A percentile compares a stretch with the other conserved stretches of the same genome.
Conservation (phyloP, 306 rosid genomes). For the Sphenostylis stenocarpa region DNA sequence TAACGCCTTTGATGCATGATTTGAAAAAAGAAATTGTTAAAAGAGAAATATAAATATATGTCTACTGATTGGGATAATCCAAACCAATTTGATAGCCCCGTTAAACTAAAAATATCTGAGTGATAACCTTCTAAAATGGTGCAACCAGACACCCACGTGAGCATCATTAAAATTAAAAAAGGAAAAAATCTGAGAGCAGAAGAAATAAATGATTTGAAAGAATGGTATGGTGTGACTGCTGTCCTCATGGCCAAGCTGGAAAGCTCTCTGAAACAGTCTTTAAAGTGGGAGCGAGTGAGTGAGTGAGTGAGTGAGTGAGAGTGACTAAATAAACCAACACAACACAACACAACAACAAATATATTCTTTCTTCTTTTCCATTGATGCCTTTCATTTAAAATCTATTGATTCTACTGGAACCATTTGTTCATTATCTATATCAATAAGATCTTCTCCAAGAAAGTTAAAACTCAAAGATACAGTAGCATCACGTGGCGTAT, state of each 20-base stretch:
- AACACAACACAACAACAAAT: not conserved
- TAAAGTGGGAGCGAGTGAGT: not conserved
- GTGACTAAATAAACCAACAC: not conserved
- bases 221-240: not conserved
- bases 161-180: not conserved
- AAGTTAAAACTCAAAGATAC: constrained; percentile 19
- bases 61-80: not conserved
- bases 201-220: not conserved
- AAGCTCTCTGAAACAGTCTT: not conserved
- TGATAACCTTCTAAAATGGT: not conserved
- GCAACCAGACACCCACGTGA: not conserved
- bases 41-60: not conserved
- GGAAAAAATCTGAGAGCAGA: not conserved
- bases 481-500: constrained; percentile 56
- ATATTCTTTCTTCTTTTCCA: not conserved
- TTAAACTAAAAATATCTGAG: not conserved
- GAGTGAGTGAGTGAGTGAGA: not conserved
- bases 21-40: not conserved
- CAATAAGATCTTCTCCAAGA: not conserved
- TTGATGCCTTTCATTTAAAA: not conserved
- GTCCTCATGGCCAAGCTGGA: constrained; percentile 2
- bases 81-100: not conserved
- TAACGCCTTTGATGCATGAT: not conserved
- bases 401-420: no score
- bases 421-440: not conserved